Base-by-base conservation (phyloP, 192 early-diverging fungal species). In the Kappamyces sp. region DNA sequence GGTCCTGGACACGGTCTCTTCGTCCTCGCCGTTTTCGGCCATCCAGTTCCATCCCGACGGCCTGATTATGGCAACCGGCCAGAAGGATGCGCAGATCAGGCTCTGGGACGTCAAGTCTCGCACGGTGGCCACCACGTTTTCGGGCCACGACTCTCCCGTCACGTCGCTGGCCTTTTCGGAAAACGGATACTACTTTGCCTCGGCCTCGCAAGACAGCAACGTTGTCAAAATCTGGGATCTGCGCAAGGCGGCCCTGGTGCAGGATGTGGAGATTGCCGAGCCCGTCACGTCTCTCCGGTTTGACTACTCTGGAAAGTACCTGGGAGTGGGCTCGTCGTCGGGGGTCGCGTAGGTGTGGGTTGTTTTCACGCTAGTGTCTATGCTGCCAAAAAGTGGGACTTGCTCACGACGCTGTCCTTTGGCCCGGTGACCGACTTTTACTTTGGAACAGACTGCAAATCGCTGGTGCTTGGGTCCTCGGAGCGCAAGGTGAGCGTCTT, bases 141-240 rank as follows among this genome's bases (percentile, higher is more conserved):
- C 77, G 57, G 77, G 75, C 58, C 71, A 87, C 58, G 51, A 75
- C 68, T 69, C 86, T 52, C 55, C 83, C 66, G 40, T 67, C 61
- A 83, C 74, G 44, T 79, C 86, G 15, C 68, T 98, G 64, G 70
- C 87, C 9, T 96, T 98, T 65, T 87, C 86, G 48, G 93, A 96
- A 58, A 96, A 96, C 69, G 95, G 95, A 40, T 98, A 96, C 69
- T 77, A 89, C 63, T 80, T 98, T 63, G 92, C 88, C 8, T 87
- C 93, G 13, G 76, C 77, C 32, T 77, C 84, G 0, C 80, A 84
- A 53, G 82, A 82, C 40, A 71, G 80, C n/a, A 59, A 44, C 12
- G 61, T 84, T 15, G 90, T 93, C 3, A 85, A 84, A 51, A 67
- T 95, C 49, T 98, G 95, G 95, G 94, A 98, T 77, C 77, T 98